Percentiles rank a stretch among this genome's conserved stretches.
Conservation (phyloP, 495 filamentous ascomycete genomes). For the Penicillium verhagenii region DNA sequence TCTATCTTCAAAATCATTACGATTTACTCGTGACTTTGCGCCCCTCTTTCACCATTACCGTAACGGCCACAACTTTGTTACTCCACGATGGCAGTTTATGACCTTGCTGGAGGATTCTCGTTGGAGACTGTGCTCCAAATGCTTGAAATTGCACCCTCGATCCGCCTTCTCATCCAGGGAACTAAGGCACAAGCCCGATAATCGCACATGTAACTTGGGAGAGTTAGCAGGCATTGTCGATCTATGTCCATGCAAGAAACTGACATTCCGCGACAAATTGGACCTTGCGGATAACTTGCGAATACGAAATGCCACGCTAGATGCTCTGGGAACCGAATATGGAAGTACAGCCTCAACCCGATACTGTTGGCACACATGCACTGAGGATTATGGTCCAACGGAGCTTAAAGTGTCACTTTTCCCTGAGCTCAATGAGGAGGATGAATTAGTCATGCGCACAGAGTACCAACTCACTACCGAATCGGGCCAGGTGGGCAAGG, state of each 20-base stretch:
- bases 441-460: slow-evolving; percentile 36
- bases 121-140: slow-evolving; percentile 45
- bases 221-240: slow-evolving; percentile 44
- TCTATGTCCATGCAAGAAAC: slow-evolving; percentile 47
- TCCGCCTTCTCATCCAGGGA: slow-evolving; percentile 37
- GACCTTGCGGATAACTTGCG: slow-evolving; percentile 38
- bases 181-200: slow-evolving; percentile 36
- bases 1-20: slow-evolving; percentile 36
- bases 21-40: slow-evolving; percentile 46
- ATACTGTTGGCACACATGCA: slow-evolving; percentile 48
- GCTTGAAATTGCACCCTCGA: slow-evolving; percentile 45
- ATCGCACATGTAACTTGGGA: slow-evolving; percentile 41
- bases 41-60: slow-evolving; percentile 48
- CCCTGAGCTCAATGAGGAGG: slow-evolving; percentile 36
- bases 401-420: slow-evolving; percentile 38
- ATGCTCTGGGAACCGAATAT: slow-evolving; percentile 31
- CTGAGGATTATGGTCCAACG: slow-evolving; percentile 41
- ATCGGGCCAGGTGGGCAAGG: slow-evolving; percentile 42
- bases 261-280: slow-evolving; percentile 45
- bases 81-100: slow-evolving; percentile 44
- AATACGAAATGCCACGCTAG: slow-evolving; percentile 30
- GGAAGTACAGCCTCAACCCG: slow-evolving; percentile 30
- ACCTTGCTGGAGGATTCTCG: slow-evolving; percentile 37
- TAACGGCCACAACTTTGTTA: slow-evolving; percentile 40
- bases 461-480: slow-evolving; percentile 43